A percentile compares a stretch with the other conserved stretches of the same genome.
These are phyloP conservation scores for Marvania coccoides DNA, from an alignment of 139 green algal species.

Conservation along the genomic window DNA sequence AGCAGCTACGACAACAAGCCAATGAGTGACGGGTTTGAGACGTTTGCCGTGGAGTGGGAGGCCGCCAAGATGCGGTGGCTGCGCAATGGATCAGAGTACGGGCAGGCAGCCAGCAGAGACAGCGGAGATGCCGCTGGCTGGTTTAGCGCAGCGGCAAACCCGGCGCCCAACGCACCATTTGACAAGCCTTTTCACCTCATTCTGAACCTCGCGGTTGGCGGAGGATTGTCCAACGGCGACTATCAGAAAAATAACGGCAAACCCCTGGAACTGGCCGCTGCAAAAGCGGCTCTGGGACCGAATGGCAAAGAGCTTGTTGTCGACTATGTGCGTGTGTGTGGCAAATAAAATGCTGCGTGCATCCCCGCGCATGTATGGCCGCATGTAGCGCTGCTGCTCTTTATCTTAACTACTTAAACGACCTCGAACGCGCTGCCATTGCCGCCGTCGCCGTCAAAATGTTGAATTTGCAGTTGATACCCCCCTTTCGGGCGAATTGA, in stretches of 20 bases:
- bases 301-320: constrained; percentile 14
- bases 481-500: too few relatives aligned
- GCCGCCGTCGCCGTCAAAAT: too few relatives aligned
- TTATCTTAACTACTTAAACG: too few relatives aligned
- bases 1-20: too few relatives aligned
- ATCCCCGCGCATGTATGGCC: too few relatives aligned
- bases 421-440: too few relatives aligned
- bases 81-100: neutral
- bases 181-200: constrained; percentile 38
- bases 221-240: constrained; percentile 12
- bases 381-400: too few relatives aligned
- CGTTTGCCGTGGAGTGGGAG: constrained; percentile 7
- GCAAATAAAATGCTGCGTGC: neutral
- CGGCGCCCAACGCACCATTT: constrained; percentile 17
- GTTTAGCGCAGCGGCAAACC: neutral
- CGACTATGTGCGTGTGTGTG: constrained; percentile 33
- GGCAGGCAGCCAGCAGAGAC: neutral
- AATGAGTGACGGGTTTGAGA: neutral
- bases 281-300: neutral
- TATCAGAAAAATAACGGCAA: too few relatives aligned
- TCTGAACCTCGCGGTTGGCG: constrained; percentile 40
- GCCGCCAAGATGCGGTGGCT: constrained; percentile 3
- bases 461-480: too few relatives aligned
- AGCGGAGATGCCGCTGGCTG: neutral
- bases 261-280: neutral